Evolutionary conservation across 345 rosid species (phyloP), one percentile per base, ranked within the genome.

Genomic region (Rubroshorea leprosula): DNA sequence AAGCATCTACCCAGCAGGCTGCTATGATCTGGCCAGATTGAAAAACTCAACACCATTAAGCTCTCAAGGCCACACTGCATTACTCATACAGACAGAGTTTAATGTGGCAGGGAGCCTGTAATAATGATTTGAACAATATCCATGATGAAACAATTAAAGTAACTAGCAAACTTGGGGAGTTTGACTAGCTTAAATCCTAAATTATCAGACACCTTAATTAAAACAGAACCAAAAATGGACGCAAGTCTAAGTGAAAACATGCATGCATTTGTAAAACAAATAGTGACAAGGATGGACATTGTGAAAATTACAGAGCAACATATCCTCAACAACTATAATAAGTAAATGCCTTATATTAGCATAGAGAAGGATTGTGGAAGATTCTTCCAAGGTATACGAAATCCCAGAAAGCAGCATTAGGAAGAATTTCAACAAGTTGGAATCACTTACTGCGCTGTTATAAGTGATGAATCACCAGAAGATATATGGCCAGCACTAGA

Each of bases 401-500:
- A 10, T 11, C 8, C 15, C 1, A 2, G 2, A 6, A 10, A 26
- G 19, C 5, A 24, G 23, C 18, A 27, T 22, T 21, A 15, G 14
- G 44, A 11, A 4, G 11, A 35, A 35, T 2, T 35, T 35, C 23
- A 6, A 6, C 27, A 27, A 50, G 19, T 23, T 12, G 9, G 58
- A 23, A 45, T 54, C 0, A 57, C 72, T 72, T 53, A 92, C 96
- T 79, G 89, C 0, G 96, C 96, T 1, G 96, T 65, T 18, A 81
- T 15, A 55, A 92, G 83, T 0, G 96, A 83, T 0, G 98, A 74
- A 73, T 80, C 92, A 52, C 90, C 92, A 15, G 98, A 95, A 64
- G 93, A 78, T 1, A 92, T 80, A 72, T 92, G 95, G n/a, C 98
- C 96, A 61, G 98, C 98, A 67, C 98, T 84, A 22, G 98, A 90